phyloP scores from a whole-genome alignment of 1,284 basidiomycete genomes.

The Schizopora paradoxa region DNA sequence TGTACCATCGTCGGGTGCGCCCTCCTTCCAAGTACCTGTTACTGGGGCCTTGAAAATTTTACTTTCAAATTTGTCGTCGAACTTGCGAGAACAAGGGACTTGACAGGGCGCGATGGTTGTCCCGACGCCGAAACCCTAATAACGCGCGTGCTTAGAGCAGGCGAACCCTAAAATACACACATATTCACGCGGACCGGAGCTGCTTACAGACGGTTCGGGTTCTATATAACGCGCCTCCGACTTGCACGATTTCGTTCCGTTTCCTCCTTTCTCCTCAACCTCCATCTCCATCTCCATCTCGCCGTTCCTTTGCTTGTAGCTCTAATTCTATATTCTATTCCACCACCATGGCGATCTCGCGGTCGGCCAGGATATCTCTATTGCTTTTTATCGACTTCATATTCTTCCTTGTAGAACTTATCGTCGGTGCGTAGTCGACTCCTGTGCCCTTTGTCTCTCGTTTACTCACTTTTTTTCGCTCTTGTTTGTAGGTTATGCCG shows the following conservation, averaged over 20 bases:
- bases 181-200: background rate
- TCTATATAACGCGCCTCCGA: background rate
- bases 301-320: conserved; percentile 1
- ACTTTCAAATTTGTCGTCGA: too few species aligned
- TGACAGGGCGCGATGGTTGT: too few species aligned
- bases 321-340: conserved; percentile 2
- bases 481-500: conserved; percentile 69
- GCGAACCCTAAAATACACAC: too few species aligned
- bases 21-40: too few species aligned
- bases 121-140: too few species aligned
- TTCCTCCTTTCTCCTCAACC: background rate
- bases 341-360: conserved; percentile 52
- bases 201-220: background rate
- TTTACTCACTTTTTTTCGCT: conserved; percentile 16
- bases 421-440: conserved; percentile 51
- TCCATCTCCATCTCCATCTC: conserved; percentile 6
- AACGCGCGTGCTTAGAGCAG: too few species aligned
- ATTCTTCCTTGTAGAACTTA: conserved; percentile 93
- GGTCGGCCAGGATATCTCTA: conserved; percentile 73
- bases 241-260: background rate
- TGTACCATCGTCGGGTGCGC: too few species aligned
- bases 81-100: too few species aligned
- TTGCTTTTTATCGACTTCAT: conserved; percentile 80
- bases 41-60: too few species aligned
- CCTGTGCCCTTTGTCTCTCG: background rate